Percentiles rank a stretch among this genome's conserved stretches.
Conservation (phyloP, 352 stramenopile species). For the Phytopythium cucurbitacearum region DNA sequence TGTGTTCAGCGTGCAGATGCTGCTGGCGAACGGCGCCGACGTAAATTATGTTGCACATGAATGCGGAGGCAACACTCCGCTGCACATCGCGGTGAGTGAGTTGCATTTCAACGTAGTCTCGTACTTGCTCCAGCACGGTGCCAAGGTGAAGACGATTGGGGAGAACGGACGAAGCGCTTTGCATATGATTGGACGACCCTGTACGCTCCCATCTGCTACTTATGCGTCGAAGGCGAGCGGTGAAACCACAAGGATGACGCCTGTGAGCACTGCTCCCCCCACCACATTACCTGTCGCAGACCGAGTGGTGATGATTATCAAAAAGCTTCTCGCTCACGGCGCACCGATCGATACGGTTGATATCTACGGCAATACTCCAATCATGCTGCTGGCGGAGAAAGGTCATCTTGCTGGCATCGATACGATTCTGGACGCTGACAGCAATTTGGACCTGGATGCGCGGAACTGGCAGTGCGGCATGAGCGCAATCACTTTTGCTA, state of each 20-base stretch:
- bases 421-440: constrained; percentile 62
- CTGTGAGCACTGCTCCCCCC: constrained; percentile 3
- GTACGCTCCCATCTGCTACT: constrained; percentile 43
- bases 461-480: constrained; percentile 82
- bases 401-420: constrained; percentile 72
- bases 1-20: constrained; percentile 84
- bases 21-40: constrained; percentile 81
- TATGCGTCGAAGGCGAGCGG: constrained; percentile 22
- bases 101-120: constrained; percentile 86
- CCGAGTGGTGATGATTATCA: constrained; percentile 74
- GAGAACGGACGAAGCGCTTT: constrained; percentile 66
- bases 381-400: constrained; percentile 76
- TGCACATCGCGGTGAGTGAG: constrained; percentile 76
- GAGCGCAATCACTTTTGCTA: constrained; percentile 67
- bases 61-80: constrained; percentile 68
- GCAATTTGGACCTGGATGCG: constrained; percentile 65
- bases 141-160: constrained; percentile 70
- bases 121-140: constrained; percentile 82
- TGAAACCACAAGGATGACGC: constrained; percentile 1
- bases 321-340: constrained; percentile 77
- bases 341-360: constrained; percentile 60
- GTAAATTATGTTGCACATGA: constrained; percentile 87
- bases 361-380: constrained; percentile 78
- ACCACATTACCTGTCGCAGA: constrained; percentile 18
- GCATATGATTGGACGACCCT: constrained; percentile 76